phyloP scores from a whole-genome alignment of 176 grass and related monocot genomes.

The Alopecurus myosuroides region DNA sequence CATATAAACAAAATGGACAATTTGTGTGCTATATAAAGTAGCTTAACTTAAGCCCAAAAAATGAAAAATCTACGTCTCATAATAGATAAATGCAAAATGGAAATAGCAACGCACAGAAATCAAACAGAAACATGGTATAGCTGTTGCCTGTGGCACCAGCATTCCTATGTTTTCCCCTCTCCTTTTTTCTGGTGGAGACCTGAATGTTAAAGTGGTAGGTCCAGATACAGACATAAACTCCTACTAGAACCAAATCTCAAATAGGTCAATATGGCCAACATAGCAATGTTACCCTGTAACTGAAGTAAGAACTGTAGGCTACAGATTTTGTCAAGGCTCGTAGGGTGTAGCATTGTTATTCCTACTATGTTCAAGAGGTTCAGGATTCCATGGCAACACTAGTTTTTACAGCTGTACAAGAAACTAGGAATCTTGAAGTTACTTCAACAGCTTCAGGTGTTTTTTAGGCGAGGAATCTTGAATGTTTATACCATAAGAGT shows the following conservation, averaged over 20 bases:
- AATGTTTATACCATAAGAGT: background rate
- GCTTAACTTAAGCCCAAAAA: background rate
- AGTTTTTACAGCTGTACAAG: background rate
- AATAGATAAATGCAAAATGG: background rate
- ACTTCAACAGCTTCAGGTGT: background rate
- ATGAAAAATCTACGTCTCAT: background rate
- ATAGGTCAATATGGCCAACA: background rate
- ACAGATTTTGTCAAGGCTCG: background rate
- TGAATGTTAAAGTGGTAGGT: background rate
- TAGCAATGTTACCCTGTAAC: background rate
- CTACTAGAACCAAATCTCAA: background rate
- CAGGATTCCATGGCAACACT: background rate
- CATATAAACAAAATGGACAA: background rate
- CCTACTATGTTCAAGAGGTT: background rate
- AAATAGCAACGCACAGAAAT: background rate
- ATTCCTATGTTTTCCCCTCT: background rate
- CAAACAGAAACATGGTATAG: background rate
- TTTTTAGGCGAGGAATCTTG: background rate
- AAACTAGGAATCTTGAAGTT: background rate
- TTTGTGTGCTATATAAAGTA: background rate
- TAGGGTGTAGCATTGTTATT: background rate
- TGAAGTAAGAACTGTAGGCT: background rate
- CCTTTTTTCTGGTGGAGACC: background rate
- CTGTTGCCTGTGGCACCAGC: background rate
- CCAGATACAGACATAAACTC: conserved; percentile 6